Conservation (phyloP, 306 rosid genomes). For the Citrullus mucosospermus region DNA sequence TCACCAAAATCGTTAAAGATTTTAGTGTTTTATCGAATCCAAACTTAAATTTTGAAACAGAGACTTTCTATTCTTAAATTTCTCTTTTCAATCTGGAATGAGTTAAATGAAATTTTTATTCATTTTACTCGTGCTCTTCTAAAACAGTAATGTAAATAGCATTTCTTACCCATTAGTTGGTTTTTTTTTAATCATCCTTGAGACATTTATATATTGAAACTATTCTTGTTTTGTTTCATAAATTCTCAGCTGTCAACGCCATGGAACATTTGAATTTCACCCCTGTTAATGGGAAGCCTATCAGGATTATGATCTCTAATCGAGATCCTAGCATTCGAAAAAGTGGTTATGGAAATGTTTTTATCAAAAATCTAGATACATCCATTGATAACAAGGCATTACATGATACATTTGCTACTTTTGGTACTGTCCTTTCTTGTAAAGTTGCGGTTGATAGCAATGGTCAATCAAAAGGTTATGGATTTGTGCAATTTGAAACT, state of each 20-base stretch:
- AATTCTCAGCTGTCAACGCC: constrained; percentile 47
- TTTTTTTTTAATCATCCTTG: neutral
- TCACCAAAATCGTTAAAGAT: neutral
- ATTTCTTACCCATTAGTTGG: neutral
- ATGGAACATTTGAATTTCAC: constrained; percentile 48
- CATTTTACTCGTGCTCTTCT: no score
- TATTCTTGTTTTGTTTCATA: neutral
- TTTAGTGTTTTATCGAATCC: no score
- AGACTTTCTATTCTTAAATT: neutral
- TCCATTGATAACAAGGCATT: constrained; percentile 74
- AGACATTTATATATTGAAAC: neutral
- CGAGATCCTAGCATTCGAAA: constrained; percentile 74
- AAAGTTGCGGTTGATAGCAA: constrained; percentile 55
- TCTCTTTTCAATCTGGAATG: no score
- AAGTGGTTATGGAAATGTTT: constrained; percentile 70
- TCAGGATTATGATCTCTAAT: constrained; percentile 77
- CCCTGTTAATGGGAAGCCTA: constrained; percentile 57
- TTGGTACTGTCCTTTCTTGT: constrained; percentile 76
- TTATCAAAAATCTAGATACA: constrained; percentile 60
- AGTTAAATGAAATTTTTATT: no score
- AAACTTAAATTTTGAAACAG: neutral
- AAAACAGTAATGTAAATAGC: neutral
- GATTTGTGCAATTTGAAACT: constrained; percentile 66
- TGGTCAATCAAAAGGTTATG: constrained; percentile 75
- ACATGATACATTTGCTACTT: constrained; percentile 55